Conservation (phyloP, 1,284 basidiomycete species). For the Gomphus bonarii region DNA sequence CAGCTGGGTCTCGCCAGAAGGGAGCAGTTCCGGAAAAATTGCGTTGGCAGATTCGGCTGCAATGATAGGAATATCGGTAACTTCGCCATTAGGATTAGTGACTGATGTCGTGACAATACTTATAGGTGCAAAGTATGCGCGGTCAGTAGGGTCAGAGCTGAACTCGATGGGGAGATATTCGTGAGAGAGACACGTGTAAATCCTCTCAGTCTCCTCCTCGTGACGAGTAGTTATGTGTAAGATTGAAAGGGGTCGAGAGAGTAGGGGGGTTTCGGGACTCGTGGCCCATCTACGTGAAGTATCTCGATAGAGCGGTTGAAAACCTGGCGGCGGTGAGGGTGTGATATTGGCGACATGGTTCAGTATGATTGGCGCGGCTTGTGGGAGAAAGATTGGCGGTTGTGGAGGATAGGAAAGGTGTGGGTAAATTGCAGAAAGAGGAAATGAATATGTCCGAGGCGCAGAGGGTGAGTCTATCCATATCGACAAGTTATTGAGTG, state of each 20-base stretch:
- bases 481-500: constrained; percentile 8
- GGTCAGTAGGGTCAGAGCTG: constrained; percentile 4
- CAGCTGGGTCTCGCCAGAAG: neutral
- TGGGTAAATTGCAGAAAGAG: constrained; percentile 7
- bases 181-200: constrained; percentile 9
- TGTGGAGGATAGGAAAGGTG: constrained; percentile 5
- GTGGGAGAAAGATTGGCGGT: constrained; percentile 1
- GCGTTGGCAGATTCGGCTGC: constrained; percentile 8
- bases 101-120: constrained; percentile 1
- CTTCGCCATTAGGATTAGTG: neutral
- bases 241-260: constrained; percentile 8
- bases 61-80: constrained; percentile 1
- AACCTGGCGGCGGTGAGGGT: constrained; percentile 6
- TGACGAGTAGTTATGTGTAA: constrained; percentile 1
- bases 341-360: constrained; percentile 7
- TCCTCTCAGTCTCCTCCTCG: neutral
- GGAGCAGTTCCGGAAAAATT: constrained; percentile 4
- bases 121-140: constrained; percentile 9
- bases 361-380: neutral
- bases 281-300: constrained; percentile 9
- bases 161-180: constrained; percentile 10
- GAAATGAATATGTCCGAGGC: constrained; percentile 10
- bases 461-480: constrained; percentile 11
- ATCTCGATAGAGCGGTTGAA: constrained; percentile 7
- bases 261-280: neutral